A percentile compares a stretch with the other conserved stretches of the same genome.
Conservation (phyloP, 495 filamentous ascomycete species). For the Penicillium riverlandense region DNA sequence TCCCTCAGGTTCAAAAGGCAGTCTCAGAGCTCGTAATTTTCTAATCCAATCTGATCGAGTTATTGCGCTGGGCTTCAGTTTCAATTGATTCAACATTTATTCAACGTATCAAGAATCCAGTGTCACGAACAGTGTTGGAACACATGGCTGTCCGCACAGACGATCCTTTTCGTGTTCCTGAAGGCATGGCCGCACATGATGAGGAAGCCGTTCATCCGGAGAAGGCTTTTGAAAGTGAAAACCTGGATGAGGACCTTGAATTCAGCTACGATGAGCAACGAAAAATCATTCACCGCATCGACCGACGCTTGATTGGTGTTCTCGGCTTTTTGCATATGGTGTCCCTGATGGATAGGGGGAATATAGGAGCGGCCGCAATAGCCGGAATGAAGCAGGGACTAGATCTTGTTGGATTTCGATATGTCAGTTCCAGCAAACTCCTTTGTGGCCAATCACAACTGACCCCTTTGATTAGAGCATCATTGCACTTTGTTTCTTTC, state of each 20-base stretch:
- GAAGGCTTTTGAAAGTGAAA: background rate
- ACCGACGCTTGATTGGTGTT: conserved; percentile 11
- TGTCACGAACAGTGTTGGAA: no score
- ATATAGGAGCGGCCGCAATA: conserved; percentile 7
- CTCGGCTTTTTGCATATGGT: conserved; percentile 12
- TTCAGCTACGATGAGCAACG: conserved; percentile 8
- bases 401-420: conserved; percentile 9
- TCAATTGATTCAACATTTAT: no score
- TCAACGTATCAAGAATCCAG: no score
- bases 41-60: no score
- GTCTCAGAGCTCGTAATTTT: no score
- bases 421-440: conserved; percentile 3
- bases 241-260: conserved; percentile 7
- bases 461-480: conserved; percentile 2
- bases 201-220: no score
- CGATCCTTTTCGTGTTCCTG: no score
- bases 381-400: conserved; percentile 13
- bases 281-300: conserved; percentile 11
- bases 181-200: no score
- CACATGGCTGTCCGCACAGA: no score
- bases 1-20: no score
- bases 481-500: conserved; percentile 16
- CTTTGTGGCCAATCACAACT: no score
- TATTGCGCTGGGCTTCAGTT: no score
- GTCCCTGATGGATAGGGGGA: conserved; percentile 11